These are phyloP conservation scores for Pichia sp. DNA, from an alignment of 1,139 yeast genomes.

Conservation along the genomic window DNA sequence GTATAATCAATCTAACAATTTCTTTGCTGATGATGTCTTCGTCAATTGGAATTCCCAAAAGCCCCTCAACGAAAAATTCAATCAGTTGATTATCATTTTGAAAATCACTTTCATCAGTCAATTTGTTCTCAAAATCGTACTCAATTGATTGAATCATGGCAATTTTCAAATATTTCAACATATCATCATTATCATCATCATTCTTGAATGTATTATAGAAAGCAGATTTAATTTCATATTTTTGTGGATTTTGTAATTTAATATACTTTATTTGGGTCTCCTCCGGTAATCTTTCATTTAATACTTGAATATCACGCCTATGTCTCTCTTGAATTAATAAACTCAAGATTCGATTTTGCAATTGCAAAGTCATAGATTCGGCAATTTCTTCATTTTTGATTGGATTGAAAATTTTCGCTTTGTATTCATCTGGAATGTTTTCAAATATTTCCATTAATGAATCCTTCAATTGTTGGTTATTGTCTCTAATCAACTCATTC, in stretches of 20 bases:
- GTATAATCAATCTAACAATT: conserved; percentile 24
- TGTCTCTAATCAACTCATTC: conserved; percentile 13
- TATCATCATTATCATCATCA: conserved; percentile 14
- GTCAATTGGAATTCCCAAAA: conserved; percentile 13
- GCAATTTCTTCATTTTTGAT: conserved; percentile 11
- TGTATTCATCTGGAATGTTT: conserved; percentile 19
- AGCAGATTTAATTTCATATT: conserved; percentile 27
- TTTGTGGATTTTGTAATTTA: conserved; percentile 17
- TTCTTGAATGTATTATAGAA: conserved; percentile 18
- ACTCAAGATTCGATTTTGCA: conserved; percentile 25
- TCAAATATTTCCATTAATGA: conserved; percentile 5
- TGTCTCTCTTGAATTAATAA: conserved; percentile 27
- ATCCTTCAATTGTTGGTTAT: conserved; percentile 11
- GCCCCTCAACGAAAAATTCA: conserved; percentile 19
- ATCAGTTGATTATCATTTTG: conserved; percentile 19
- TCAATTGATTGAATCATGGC: conserved; percentile 27
- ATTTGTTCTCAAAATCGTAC: conserved; percentile 25
- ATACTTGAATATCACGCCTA: conserved; percentile 24
- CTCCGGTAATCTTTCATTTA: conserved; percentile 15
- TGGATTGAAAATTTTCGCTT: conserved; percentile 17
- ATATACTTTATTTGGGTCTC: conserved; percentile 15
- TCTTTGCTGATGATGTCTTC: conserved; percentile 15
- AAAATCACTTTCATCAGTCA: conserved; percentile 19
- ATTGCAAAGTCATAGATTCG: conserved; percentile 22
- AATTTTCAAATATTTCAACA: conserved; percentile 20